Evolutionary conservation across 176 grass and related monocot species (phyloP).

Genomic region (Eremochloa ophiuroides): DNA sequence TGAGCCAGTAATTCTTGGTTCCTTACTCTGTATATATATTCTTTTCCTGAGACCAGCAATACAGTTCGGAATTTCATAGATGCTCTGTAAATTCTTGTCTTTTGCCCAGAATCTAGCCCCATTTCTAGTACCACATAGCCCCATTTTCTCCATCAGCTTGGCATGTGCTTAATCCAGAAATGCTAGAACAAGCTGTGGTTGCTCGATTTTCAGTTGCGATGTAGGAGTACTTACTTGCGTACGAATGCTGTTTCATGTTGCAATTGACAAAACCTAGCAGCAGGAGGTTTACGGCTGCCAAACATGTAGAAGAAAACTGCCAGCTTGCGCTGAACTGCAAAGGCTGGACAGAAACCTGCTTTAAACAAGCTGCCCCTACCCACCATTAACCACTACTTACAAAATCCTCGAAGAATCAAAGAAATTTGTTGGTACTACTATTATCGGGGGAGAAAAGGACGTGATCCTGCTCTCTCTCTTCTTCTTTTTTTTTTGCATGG

Average conservation of each 20-base stretch:
- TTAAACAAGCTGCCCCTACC: background rate
- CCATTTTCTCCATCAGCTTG: background rate
- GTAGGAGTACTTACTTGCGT: conserved; percentile 1
- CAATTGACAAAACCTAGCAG: background rate
- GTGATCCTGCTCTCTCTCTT: background rate
- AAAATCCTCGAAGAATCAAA: conserved; percentile 11
- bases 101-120: background rate
- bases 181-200: background rate
- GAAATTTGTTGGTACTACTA: background rate
- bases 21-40: conserved; percentile 5
- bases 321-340: conserved; percentile 18
- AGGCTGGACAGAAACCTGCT: background rate
- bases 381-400: background rate
- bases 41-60: background rate
- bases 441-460: background rate
- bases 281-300: conserved; percentile 16
- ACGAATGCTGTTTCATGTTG: background rate
- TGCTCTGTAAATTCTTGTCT: background rate
- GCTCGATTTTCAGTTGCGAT: background rate
- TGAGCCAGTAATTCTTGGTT: background rate
- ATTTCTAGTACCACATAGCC: background rate
- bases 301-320: conserved; percentile 17
- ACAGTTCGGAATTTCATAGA: background rate
- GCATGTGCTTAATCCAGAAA: background rate
- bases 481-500: background rate